Percentiles rank a stretch among this genome's conserved stretches.
Conservation (phyloP, 2,329 filamentous ascomycete species). For the Fusarium sp. region DNA sequence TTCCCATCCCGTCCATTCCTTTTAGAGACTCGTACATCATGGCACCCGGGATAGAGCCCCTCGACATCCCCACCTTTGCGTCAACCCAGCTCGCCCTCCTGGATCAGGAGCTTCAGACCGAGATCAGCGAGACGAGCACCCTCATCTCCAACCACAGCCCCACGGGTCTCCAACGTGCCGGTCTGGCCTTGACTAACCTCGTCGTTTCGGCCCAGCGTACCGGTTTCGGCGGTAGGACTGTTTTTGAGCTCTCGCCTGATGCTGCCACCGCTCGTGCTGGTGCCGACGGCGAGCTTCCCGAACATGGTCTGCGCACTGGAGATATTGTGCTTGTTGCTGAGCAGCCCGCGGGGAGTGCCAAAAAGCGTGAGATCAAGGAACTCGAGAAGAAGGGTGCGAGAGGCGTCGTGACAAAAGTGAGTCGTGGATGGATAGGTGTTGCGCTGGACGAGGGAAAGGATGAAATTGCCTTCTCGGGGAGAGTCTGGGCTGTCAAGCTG, state of each 20-base stretch:
- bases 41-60: constrained; percentile 52
- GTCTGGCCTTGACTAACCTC: constrained; percentile 84
- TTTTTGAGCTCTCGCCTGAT: constrained; percentile 83
- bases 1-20: not conserved
- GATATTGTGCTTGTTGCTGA: constrained; percentile 83
- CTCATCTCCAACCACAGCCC: constrained; percentile 78
- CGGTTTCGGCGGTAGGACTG: constrained; percentile 89
- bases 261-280: constrained; percentile 67
- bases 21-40: constrained; percentile 40
- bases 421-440: constrained; percentile 69
- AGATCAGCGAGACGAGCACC: constrained; percentile 75
- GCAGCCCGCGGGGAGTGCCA: constrained; percentile 78
- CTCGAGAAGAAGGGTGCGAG: constrained; percentile 75
- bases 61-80: constrained; percentile 77
- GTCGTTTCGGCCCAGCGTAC: constrained; percentile 81
- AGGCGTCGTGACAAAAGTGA: constrained; percentile 77
- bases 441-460: constrained; percentile 76
- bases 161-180: constrained; percentile 76
- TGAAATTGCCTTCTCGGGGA: constrained; percentile 56
- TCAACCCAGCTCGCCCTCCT: constrained; percentile 77
- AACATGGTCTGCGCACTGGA: constrained; percentile 80
- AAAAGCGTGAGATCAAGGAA: constrained; percentile 78
- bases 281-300: constrained; percentile 69
- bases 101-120: constrained; percentile 76
- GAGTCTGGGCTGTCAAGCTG: constrained; percentile 74